These are phyloP conservation scores for Parastagonospora nodorum DNA, from an alignment of 2,329 filamentous ascomycete species.

Conservation along the genomic window DNA sequence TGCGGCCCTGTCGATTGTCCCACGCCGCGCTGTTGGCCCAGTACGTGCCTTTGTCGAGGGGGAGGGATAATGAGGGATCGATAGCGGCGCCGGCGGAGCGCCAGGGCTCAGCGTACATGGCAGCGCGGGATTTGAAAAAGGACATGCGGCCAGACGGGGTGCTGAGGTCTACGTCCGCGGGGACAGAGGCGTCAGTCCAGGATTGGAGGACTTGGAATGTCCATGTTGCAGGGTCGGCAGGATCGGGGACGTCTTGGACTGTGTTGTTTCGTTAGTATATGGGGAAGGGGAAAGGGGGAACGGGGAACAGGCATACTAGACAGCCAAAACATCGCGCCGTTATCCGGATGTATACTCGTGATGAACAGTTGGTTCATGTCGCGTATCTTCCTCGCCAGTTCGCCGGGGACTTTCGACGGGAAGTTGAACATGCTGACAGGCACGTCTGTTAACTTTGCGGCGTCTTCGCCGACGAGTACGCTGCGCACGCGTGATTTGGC, in stretches of 20 bases:
- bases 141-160: conserved; percentile 21
- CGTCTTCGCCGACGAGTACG: conserved; percentile 20
- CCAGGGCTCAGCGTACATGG: conserved; percentile 38
- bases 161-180: conserved; percentile 13
- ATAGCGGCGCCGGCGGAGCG: conserved; percentile 29
- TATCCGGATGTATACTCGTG: conserved; percentile 28
- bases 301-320: conserved; percentile 20
- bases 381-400: conserved; percentile 18
- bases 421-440: conserved; percentile 33
- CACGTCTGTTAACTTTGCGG: conserved; percentile 16
- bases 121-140: conserved; percentile 26
- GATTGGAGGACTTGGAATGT: conserved; percentile 35
- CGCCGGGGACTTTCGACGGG: conserved; percentile 14
- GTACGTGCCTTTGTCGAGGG: conserved; percentile 35
- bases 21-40: conserved; percentile 37
- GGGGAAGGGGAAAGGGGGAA: conserved; percentile 5
- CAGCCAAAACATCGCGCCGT: conserved; percentile 31
- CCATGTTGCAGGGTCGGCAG: conserved; percentile 36
- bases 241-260: conserved; percentile 40
- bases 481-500: conserved; percentile 19
- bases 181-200: conserved; percentile 24
- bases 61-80: conserved; percentile 24
- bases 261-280: too few relatives aligned
- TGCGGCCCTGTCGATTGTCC: conserved; percentile 37
- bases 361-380: conserved; percentile 23